phyloP scores from a whole-genome alignment of 2,329 filamentous ascomycete species.

The Calonectria leucothoes region DNA sequence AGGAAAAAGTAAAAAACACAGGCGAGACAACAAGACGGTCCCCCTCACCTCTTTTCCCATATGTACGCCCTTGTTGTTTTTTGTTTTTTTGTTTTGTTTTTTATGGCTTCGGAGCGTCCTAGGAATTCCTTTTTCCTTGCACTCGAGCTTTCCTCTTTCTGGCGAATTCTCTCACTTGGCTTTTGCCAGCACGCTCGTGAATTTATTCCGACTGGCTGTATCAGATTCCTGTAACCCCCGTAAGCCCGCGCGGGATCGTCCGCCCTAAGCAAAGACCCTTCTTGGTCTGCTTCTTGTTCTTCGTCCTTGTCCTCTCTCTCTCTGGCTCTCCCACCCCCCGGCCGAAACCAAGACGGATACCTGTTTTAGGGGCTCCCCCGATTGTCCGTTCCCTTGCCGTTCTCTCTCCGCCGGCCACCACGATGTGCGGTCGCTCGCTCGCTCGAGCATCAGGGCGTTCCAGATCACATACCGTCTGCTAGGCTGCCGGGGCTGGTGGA shows the following conservation, averaged over 20 bases:
- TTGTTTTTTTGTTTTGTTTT: background rate
- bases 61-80: slow-evolving; percentile 1
- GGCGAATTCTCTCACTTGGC: slow-evolving; percentile 14
- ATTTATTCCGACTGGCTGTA: slow-evolving; percentile 19
- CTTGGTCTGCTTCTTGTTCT: too few species aligned
- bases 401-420: background rate
- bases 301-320: too few species aligned
- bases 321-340: background rate
- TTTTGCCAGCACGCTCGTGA: background rate
- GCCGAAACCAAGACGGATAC: background rate
- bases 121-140: background rate
- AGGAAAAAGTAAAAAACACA: slow-evolving; percentile 6
- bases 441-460: slow-evolving; percentile 13
- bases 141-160: slow-evolving; percentile 12
- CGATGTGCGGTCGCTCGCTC: background rate
- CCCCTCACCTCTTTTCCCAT: background rate
- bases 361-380: background rate
- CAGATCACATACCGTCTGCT: background rate
- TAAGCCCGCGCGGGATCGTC: slow-evolving; percentile 14
- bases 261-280: slow-evolving; percentile 7
- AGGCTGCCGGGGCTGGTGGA: background rate
- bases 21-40: slow-evolving; percentile 25
- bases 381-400: background rate
- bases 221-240: slow-evolving; percentile 3
- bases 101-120: background rate